phyloP scores from a whole-genome alignment of 331 rosid species.

The Quercus tomentella region DNA sequence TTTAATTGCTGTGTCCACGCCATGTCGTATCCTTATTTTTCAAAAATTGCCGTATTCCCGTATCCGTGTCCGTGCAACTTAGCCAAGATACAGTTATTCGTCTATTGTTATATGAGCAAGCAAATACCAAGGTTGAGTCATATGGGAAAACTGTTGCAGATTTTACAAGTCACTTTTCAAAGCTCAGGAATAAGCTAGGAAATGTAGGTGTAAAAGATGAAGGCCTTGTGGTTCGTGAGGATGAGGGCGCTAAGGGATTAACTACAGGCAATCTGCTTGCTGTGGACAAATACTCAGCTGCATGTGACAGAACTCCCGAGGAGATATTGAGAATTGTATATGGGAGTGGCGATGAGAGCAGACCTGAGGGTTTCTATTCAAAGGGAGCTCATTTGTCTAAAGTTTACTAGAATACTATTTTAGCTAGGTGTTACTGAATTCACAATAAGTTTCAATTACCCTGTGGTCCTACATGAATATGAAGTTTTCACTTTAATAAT shows the following conservation, averaged over 20 bases:
- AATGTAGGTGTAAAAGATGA: slow-evolving; percentile 58
- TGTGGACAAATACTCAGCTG: slow-evolving; percentile 37
- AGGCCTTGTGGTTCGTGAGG: slow-evolving; percentile 47
- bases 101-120: slow-evolving; percentile 38
- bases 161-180: slow-evolving; percentile 57
- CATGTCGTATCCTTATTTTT: no score
- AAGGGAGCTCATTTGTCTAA: slow-evolving; percentile 33
- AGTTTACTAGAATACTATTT: no score
- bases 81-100: slow-evolving; percentile 74
- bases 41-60: no score
- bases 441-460: no score
- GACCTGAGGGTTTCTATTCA: slow-evolving; percentile 71
- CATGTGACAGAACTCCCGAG: slow-evolving; percentile 54
- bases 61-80: no score
- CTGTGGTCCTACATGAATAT: no score
- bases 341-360: slow-evolving; percentile 46
- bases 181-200: slow-evolving; percentile 54
- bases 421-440: no score
- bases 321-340: slow-evolving; percentile 73
- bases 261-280: slow-evolving; percentile 53
- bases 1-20: no score
- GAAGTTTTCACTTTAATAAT: no score
- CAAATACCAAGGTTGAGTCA: slow-evolving; percentile 8
- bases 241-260: slow-evolving; percentile 40
- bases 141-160: slow-evolving; percentile 48